Evolutionary conservation across 257 asterid species (phyloP), one percentile per base, ranked within the genome.

Genomic region (Lycium ferocissimum): DNA sequence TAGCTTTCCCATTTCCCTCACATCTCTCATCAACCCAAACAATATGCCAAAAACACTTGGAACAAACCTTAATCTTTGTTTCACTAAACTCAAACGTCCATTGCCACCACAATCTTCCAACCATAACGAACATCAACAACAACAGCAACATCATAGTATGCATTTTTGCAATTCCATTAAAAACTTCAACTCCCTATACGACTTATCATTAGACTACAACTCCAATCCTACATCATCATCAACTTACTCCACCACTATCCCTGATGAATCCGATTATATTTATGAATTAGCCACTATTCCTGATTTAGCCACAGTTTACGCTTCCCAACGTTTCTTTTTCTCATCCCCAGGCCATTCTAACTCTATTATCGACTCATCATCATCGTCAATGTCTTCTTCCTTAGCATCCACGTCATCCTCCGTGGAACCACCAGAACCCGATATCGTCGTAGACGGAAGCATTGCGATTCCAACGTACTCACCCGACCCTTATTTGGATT

Each of bases 271-370:
- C 45, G 90, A 82, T 38, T 5, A 76, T 59, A 86, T 66, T 3
- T 6, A 78, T 85, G 18, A 73, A 58, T 43, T 81, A 54, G 20
- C 88, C 79, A 18, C 73, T 84, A 4, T 88, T 26, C 98, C 98
- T 0, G 95, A 94, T 79, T 86, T 96, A 75, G 89, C 98, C 89
- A 86, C 94, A 79, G 90, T 84, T 73, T 88, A 87, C 84, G 96
- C 99, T 79, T 94, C 99, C 67, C 92, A 88, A 2, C 95, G 98
- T 11, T 95, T 96, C 94, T 96, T 96, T 92, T 96, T 93, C 93
- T 91, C 99, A 83, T 92, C 98, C 45, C 98, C 98, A 10, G 98
- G 99, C 62, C 91, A 89, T 9, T 96, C 99, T 58, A 96, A 94
- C 92, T 96, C 99, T 87, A 96, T 96, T 88, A 65, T 96, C 70